phyloP scores from a whole-genome alignment of 495 filamentous ascomycete genomes.

The Tuber indicum region DNA sequence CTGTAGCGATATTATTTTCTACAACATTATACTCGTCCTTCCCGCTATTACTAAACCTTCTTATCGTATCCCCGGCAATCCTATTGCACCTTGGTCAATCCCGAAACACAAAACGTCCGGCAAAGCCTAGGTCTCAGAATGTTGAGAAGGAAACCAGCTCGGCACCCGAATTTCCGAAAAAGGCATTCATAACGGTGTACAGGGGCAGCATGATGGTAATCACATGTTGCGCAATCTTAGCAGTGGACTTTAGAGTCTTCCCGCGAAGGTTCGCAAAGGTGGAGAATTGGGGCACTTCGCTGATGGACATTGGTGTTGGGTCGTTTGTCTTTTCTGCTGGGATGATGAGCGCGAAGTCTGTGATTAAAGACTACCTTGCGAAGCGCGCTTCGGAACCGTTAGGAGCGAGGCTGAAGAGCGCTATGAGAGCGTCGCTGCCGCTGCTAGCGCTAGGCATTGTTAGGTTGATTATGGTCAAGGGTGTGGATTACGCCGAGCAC shows the following conservation, averaged over 20 bases:
- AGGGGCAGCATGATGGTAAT: conserved; percentile 86
- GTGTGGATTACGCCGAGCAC: conserved; percentile 91
- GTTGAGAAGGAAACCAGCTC: conserved; percentile 9
- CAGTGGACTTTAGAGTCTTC: conserved; percentile 90
- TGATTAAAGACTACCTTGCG: conserved; percentile 62
- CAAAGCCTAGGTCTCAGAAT: conserved; percentile 28
- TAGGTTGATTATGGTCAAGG: conserved; percentile 82
- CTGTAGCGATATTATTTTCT: conserved; percentile 70
- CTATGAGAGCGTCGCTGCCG: conserved; percentile 74
- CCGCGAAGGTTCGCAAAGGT: conserved; percentile 94
- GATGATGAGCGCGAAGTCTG: conserved; percentile 79
- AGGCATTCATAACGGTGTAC: conserved; percentile 87
- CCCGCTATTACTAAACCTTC: conserved; percentile 65
- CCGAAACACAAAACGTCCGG: conserved; percentile 29
- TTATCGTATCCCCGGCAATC: conserved; percentile 65
- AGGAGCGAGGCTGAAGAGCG: conserved; percentile 51
- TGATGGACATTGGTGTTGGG: conserved; percentile 97
- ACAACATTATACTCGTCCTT: conserved; percentile 76
- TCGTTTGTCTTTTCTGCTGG: conserved; percentile 96
- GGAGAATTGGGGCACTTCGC: conserved; percentile 93
- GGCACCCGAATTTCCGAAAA: conserved; percentile 57
- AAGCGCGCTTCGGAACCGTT: conserved; percentile 43
- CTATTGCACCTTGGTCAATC: conserved; percentile 52
- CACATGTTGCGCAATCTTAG: conserved; percentile 89
- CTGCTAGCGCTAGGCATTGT: conserved; percentile 73